Evolutionary conservation across 306 rosid species (phyloP), one percentile per base, ranked within the genome.

Genomic region (Quercus glauca): DNA sequence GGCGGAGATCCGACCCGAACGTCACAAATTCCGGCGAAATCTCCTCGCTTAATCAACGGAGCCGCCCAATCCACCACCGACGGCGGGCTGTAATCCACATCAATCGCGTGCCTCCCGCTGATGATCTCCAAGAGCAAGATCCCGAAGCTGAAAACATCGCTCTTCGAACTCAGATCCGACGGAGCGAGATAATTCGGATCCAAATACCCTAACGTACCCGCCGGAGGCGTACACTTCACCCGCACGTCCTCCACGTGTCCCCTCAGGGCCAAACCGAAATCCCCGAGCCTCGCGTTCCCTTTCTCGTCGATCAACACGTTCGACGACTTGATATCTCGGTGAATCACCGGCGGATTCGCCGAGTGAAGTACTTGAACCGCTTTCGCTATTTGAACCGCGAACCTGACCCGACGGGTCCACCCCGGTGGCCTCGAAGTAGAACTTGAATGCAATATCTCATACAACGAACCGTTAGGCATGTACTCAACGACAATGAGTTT

Each of bases 81-180:
- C 0, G 97, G 97, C 3, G 99, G 99, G 35, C 97, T 94, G 70
- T 83, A 91, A 33, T 85, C 86, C 8, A 94, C 87, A 18, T 94
- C 99, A 29, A 94, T 94, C 2, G 99, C 99, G 71, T 89, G 86
- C 60, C 99, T 81, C 14, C 97, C 99, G 63, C 90, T 92, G 65
- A 92, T 69, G 0, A 94, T 91, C 88, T 94, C 99, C 68, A 94
- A 18, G 35, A 94, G 78, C 73, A 94, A 73, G 71, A 94, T 91
- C 73, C 99, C 99, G 12, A 91, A 94, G 73, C 99, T 94, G 88
- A 94, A 94, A 15, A 94, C 99, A 73, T 94, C 99, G 77, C 95
- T 92, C 87, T 94, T 94, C 13, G 89, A 63, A 74, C 89, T 92
- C 13, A 94, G 90, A 83, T 94, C 99, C 61, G 70, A 89, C 45